Evolutionary conservation across 139 green algal species (phyloP), one percentile per base, ranked within the genome.

Genomic region (Spirogloea muscicola): DNA sequence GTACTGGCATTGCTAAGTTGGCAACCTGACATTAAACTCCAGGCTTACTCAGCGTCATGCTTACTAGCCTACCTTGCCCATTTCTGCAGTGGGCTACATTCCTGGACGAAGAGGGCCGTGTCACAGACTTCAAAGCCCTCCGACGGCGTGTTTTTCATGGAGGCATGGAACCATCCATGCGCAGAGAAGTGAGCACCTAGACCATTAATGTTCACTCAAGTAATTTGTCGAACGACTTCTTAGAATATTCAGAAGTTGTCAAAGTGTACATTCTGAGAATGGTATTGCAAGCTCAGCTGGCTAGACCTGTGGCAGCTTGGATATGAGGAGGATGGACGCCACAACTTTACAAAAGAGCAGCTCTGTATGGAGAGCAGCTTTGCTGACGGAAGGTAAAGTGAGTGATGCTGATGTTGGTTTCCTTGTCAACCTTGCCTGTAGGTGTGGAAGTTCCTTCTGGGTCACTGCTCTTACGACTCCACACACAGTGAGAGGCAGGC

Each of bases 381-480:
- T n/a, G 46, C 21, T n/a, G 46, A 55, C 21, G 46, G 21, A 21
- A 55, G 21, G n/a, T 55, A 55, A 55, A 21, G 21, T 21, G 21
- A 31, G 21, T 55, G 21, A 31, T 55, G 21, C 21, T 55, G 21
- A 55, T 31, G 21, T 21, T 55, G 21, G 21, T 31, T 31, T 21
- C 21, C 21, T 55, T 21, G 46, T 21, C 21, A 31, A 31, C 46
- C 27, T 18, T 65, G n/a, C n/a, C n/a, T n/a, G 70, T 40, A 89
- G 63, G 88, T 82, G 7, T 96, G 91, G 91, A 92, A 89, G 81
- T 89, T 88, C 39, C 84, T 96, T 76, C 84, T 96, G 71, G 88
- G 90, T 0, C 63, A 96, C 46, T 86, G 89, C 64, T 66, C 80
- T 0, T 59, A 73, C 0, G 71, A 76, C 38, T 81, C 58, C 42